These are phyloP conservation scores for Exserohilum turcica DNA, from an alignment of 2,329 filamentous ascomycete species.

Conservation along the genomic window DNA sequence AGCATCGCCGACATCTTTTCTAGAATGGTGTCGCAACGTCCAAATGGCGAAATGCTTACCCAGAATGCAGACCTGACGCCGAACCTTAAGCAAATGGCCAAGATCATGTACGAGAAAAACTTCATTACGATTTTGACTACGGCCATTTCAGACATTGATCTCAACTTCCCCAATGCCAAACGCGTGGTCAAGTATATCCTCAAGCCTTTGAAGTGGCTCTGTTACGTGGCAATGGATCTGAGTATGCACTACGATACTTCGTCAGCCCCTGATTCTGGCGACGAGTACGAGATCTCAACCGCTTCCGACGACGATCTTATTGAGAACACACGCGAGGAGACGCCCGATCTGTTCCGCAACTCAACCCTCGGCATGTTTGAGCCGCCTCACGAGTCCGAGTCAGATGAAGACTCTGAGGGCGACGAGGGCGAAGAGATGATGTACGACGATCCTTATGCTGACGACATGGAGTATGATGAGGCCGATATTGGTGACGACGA, in stretches of 20 bases:
- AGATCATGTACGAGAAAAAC: slow-evolving; percentile 98
- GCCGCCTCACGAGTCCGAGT: slow-evolving; percentile 78
- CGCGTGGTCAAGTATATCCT: slow-evolving; percentile 96
- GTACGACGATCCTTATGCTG: slow-evolving; percentile 86
- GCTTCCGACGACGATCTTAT: slow-evolving; percentile 85
- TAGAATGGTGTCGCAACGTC: slow-evolving; percentile 75
- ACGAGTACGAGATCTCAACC: slow-evolving; percentile 90
- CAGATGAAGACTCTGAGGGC: slow-evolving; percentile 67
- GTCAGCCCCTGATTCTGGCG: slow-evolving; percentile 64
- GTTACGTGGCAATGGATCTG: slow-evolving; percentile 82
- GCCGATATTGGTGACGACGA: slow-evolving; percentile 68
- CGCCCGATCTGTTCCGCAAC: slow-evolving; percentile 94
- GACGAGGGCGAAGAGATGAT: slow-evolving; percentile 70
- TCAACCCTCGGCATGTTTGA: slow-evolving; percentile 95
- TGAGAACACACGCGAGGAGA: slow-evolving; percentile 76
- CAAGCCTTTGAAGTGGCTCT: slow-evolving; percentile 83
- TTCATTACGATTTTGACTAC: slow-evolving; percentile 86
- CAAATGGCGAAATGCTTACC: slow-evolving; percentile 45
- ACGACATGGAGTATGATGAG: slow-evolving; percentile 93
- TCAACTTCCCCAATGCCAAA: slow-evolving; percentile 92
- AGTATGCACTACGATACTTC: slow-evolving; percentile 81
- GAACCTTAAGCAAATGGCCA: slow-evolving; percentile 83
- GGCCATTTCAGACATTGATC: slow-evolving; percentile 92
- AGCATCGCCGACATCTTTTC: slow-evolving; percentile 90
- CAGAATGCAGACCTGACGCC: slow-evolving; percentile 43